phyloP scores from a whole-genome alignment of 2,329 filamentous ascomycete species.

The Leptographium radiaticola region DNA sequence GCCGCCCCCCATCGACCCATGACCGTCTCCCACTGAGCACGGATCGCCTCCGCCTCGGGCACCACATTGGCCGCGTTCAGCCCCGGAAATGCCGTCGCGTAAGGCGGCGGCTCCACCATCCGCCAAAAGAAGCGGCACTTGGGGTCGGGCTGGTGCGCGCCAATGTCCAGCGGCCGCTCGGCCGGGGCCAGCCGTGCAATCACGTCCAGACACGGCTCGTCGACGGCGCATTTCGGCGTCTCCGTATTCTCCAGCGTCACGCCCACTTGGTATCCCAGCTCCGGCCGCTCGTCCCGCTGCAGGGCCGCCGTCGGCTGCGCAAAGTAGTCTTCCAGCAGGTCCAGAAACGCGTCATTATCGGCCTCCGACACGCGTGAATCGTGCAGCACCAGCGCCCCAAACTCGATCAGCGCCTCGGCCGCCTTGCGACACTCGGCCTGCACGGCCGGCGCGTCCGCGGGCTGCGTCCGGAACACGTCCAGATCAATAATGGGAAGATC shows the following conservation, averaged over 20 bases:
- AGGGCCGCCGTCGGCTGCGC: conserved; percentile 36
- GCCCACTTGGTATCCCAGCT: conserved; percentile 46
- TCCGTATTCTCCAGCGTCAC: conserved; percentile 51
- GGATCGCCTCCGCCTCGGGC: conserved; percentile 34
- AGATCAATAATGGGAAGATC: conserved; percentile 47
- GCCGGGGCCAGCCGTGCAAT: conserved; percentile 39
- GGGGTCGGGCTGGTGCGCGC: conserved; percentile 42
- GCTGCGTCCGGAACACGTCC: conserved; percentile 37
- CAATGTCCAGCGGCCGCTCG: conserved; percentile 45
- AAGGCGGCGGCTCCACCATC: conserved; percentile 41
- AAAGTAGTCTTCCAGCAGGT: conserved; percentile 53
- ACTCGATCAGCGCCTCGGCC: conserved; percentile 43
- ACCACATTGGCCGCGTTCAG: conserved; percentile 43
- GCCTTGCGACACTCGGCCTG: conserved; percentile 39
- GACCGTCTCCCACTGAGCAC: conserved; percentile 34
- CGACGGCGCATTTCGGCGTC: conserved; percentile 49
- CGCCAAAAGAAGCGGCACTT: conserved; percentile 53
- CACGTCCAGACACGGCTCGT: conserved; percentile 45
- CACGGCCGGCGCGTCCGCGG: conserved; percentile 28
- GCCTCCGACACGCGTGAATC: conserved; percentile 43
- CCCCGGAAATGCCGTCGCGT: conserved; percentile 39
- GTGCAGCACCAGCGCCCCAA: conserved; percentile 46
- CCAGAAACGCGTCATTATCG: conserved; percentile 44
- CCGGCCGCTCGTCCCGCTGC: conserved; percentile 39
- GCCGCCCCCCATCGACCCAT: conserved; percentile 45